Base-by-base conservation (phyloP, 2,329 filamentous ascomycete species). In the Exophiala oligosperma region DNA sequence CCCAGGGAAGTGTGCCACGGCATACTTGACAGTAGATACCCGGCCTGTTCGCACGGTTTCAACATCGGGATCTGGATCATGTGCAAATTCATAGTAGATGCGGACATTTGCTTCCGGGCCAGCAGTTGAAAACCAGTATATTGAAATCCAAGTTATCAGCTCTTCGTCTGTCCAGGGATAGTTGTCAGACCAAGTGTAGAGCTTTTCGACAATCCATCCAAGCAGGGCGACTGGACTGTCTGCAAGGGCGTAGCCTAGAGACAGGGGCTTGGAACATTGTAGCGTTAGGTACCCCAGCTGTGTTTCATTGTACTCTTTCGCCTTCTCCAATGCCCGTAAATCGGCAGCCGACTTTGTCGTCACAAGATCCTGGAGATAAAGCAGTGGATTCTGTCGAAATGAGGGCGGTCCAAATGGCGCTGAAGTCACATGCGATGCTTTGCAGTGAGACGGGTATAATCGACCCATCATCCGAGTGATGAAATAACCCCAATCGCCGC, bases 121-220 rank as follows among this genome's bases (percentile, higher is more conserved):
- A 1, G 87, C 86, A 0, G 75, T 80, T 5, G 83, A 86, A 72
- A 91, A 91, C 68, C 81, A 84, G 70, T 92, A 92, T 32, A 92
- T 81, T 48, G 79, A 84, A 3, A 43, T 17, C 89, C 89, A 92
- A 0, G 85, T 89, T 23, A 90, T 72, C 5, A 92, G 80, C 73
- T 92, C 88, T 50, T 91, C 87, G 59, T 90, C 85, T 0, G 83
- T 87, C 88, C 88, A 92, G 0, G 81, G 75, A 67, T 91, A 91
- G 0, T 66, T 67, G 65, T 92, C 89, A 0, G 85, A 85, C 89
- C 89, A 93, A 63, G 88, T 85, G 62, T 87, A 83, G 28, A 93
- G 74, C 70, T 93, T 93, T 72, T 93, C 90, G 64, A 89, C 89
- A 26, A 92, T 85, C 90, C 90, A 93, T 0, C 88, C 84, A 1